These are phyloP conservation scores for Aechmea fasciata DNA, from an alignment of 176 grass and related monocot species.

Conservation along the genomic window DNA sequence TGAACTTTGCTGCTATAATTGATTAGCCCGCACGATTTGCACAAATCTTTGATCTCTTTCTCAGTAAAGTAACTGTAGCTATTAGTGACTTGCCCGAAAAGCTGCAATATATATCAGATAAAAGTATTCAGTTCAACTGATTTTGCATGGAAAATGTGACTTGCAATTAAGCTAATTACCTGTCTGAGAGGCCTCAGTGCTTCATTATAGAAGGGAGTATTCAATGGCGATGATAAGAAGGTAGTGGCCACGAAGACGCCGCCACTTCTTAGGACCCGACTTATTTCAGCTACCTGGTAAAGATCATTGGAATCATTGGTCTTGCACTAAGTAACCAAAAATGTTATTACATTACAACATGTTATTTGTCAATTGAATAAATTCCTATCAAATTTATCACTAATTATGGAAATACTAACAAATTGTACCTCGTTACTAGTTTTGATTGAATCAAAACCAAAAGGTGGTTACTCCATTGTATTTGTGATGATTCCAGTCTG, in stretches of 20 bases:
- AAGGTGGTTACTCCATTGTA: constrained; percentile 1
- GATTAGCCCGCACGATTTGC: constrained; percentile 73
- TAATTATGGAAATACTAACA: not conserved
- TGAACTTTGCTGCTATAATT: constrained; percentile 72
- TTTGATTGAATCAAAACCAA: not conserved
- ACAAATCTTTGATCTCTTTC: constrained; percentile 77
- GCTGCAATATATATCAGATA: constrained; percentile 32
- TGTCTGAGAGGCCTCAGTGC: constrained; percentile 59
- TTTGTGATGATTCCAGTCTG: not conserved
- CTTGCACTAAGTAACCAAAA: not conserved
- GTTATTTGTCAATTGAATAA: too few relatives aligned
- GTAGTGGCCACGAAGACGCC: constrained; percentile 87
- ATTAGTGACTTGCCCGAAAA: constrained; percentile 53
- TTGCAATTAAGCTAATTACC: constrained; percentile 21
- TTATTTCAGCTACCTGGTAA: constrained; percentile 86
- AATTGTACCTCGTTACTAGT: not conserved
- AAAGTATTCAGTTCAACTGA: constrained; percentile 3
- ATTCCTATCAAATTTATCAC: not conserved
- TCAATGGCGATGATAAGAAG: constrained; percentile 55
- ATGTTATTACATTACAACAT: not conserved
- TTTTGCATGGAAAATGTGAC: constrained; percentile 1
- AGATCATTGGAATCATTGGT: not conserved
- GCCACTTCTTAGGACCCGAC: constrained; percentile 68
- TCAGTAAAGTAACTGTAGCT: constrained; percentile 88
- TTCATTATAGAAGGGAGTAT: constrained; percentile 50